Evolutionary conservation across 1,139 yeast species (phyloP), one percentile per base, ranked within the genome.

Genomic region (Geotrichum aggregatum): DNA sequence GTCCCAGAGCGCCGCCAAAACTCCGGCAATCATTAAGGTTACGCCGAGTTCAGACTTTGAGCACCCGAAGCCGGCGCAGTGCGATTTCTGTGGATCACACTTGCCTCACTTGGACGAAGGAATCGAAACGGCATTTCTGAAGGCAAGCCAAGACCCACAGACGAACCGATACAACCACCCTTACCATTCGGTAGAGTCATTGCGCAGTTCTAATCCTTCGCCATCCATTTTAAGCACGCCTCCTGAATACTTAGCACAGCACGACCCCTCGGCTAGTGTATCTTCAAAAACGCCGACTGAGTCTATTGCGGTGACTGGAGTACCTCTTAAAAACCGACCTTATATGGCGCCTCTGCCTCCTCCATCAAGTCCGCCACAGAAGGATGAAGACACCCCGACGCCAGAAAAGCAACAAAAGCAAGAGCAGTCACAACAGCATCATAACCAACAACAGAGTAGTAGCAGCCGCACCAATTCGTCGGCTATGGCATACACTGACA

Each of bases 201-300:
- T 22, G 11, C 10, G 49, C 3, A 49, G 42, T 18, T 26, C 43
- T 8, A 11, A 21, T n/a, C 48, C 45, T 3, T 51, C 50, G 3
- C 50, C 50, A 11, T 51, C 54, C 3, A 51, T 51, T n/a, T 16
- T 51, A 13, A 31, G 49, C 28, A 51, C 54, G 6, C 54, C 54
- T 13, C 38, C 50, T 3, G 54, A 51, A 18, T 51, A 51, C 28
- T 28, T 51, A 21, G 39, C 36, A 3, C 45, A n/a, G 11, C 14
- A 42, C 19, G 16, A 13, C 21, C 21, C 35, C 7, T 42, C 28
- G n/a, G n/a, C n/a, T n/a, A n/a, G n/a, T 22, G 26, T 5, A 16
- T 11, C 33, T 11, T 18, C 44, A 22, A 26, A 26, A 3, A n/a
- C 26, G 21, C 6, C 33, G n/a, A 42, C 16, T 16, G 41, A 19